phyloP scores from a whole-genome alignment of 2,329 filamentous ascomycete genomes.

The Scopulariopsis brevicaulis region DNA sequence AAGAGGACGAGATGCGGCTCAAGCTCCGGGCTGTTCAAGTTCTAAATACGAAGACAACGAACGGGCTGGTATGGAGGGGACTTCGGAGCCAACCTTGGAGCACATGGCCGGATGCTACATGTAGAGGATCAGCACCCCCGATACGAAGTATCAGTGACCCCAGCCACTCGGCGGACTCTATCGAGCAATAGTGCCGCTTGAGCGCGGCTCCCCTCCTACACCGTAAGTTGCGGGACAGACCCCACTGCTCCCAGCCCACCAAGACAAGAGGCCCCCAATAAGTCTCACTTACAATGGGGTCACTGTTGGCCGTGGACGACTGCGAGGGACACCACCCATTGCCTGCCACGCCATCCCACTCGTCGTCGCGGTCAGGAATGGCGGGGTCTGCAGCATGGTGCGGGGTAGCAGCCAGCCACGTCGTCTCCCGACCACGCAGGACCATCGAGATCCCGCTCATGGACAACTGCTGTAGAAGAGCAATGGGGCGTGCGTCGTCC shows the following conservation, averaged over 20 bases:
- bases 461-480: not conserved
- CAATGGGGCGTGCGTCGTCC: not conserved
- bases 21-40: not conserved
- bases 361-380: not conserved
- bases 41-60: not conserved
- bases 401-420: not conserved
- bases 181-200: no score
- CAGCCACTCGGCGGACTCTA: no score
- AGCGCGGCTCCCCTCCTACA: no score
- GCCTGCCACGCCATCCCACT: not conserved
- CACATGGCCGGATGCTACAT: no score
- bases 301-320: not conserved
- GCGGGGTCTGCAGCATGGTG: not conserved
- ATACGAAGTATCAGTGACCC: no score
- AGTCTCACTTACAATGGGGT: not conserved
- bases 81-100: no score
- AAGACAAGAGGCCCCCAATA: no score
- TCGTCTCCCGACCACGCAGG: not conserved
- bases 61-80: no score
- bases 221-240: no score
- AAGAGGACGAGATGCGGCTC: not conserved
- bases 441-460: not conserved
- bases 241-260: no score
- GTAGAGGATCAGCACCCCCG: no score
- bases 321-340: not conserved